Base-by-base conservation (phyloP, 345 rosid species). In the Euphorbia pulcherrima region DNA sequence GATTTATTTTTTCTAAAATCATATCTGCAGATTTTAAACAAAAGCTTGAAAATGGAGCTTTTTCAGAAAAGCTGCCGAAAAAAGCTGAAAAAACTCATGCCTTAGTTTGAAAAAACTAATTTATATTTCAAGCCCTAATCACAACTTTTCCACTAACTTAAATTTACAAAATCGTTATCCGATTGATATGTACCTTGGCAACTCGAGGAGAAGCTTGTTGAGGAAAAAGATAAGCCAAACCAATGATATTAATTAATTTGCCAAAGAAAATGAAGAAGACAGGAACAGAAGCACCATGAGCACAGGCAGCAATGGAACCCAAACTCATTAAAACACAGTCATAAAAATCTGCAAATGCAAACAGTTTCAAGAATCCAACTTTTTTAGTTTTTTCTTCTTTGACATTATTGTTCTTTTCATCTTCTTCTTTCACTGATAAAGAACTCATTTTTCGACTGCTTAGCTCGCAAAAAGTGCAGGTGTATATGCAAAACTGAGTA, bases 201-300 rank as follows among this genome's bases (percentile, higher is more conserved):
- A 94, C 97, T 89, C 70, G 76, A 29, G 79, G 97, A 60, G 99
- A 87, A 44, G 97, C 95, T 67, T 79, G 69, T 67, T 89, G 70
- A 2, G 99, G 99, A 72, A 74, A 82, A 12, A 94, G 81, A 79
- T 83, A 91, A 71, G 97, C 95, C 44, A 91, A 56, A 24, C 99
- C 99, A 23, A 89, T 79, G 28, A 91, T 59, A 53, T 91, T 83
- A 16, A 94, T 94, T 68, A 94, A 46, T 80, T 81, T 88, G 2
- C 99, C 99, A 26, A 94, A 94, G 83, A 82, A 94, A 60, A 91
- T 88, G 83, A 94, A 94, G 81, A 94, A 94, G 16, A 94, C 74
- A 0, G 99, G 99, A 8, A 94, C 97, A 0, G 99, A 94, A 68
- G 87, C 95, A 1, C 99, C 99, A 67, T 94, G 99, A 75, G 83